These are phyloP conservation scores for Scytalidium sp. DNA, from an alignment of 2,329 filamentous ascomycete species.

Conservation along the genomic window DNA sequence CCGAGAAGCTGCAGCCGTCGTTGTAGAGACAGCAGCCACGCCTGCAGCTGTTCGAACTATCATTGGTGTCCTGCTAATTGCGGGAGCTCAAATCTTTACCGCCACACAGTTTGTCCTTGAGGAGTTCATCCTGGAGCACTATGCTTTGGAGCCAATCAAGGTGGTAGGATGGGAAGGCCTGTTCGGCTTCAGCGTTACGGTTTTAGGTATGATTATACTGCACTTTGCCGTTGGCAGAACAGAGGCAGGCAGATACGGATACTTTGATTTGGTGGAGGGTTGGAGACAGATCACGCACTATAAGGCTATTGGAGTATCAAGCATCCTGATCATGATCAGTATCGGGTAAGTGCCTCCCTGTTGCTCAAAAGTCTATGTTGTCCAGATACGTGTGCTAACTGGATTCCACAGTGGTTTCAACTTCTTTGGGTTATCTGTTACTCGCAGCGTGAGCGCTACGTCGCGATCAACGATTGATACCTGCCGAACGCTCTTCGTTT, in stretches of 20 bases:
- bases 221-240: conserved; percentile 76
- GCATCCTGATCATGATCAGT: conserved; percentile 91
- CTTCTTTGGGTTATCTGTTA: conserved; percentile 95
- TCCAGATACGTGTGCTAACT: conserved; percentile 3
- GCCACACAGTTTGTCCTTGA: conserved; percentile 95
- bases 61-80: conserved; percentile 85
- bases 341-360: conserved; percentile 68
- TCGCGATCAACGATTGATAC: conserved; percentile 96
- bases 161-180: conserved; percentile 96
- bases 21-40: conserved; percentile 37
- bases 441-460: conserved; percentile 83
- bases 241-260: conserved; percentile 70
- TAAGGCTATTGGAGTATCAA: conserved; percentile 69
- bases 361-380: neutral
- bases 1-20: conserved; percentile 38
- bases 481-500: conserved; percentile 96
- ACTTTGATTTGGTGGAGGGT: conserved; percentile 87
- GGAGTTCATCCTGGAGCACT: conserved; percentile 84
- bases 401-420: conserved; percentile 75
- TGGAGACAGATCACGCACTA: conserved; percentile 76
- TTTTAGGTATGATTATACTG: conserved; percentile 74
- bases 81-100: conserved; percentile 93
- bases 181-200: conserved; percentile 81
- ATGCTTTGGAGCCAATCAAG: conserved; percentile 71
- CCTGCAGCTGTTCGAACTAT: conserved; percentile 66